Evolutionary conservation across 345 rosid species (phyloP).

Genomic region (Atalantia buxifolia): DNA sequence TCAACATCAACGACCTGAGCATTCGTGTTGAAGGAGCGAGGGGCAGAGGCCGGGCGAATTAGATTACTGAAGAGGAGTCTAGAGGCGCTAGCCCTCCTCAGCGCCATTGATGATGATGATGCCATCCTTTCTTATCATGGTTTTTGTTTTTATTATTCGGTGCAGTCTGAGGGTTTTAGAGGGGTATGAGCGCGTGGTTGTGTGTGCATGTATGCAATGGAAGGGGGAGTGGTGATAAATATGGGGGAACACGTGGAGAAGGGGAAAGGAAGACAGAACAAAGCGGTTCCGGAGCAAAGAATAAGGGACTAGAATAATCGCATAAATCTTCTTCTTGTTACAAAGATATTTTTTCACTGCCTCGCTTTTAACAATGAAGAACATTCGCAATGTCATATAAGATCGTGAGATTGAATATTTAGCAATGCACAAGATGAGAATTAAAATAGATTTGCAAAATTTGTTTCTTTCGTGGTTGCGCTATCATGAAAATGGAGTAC

Average conservation of each 20-base stretch:
- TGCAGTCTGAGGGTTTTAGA: background rate
- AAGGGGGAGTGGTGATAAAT: background rate
- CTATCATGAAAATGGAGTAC: background rate
- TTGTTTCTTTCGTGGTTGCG: too few relatives aligned
- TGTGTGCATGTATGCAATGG: too few relatives aligned
- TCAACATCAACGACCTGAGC: slow-evolving; percentile 26
- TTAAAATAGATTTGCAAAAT: background rate
- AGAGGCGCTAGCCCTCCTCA: slow-evolving; percentile 30
- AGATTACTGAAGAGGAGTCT: slow-evolving; percentile 19
- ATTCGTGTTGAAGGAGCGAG: slow-evolving; percentile 43
- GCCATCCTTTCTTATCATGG: slow-evolving; percentile 26
- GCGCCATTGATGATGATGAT: slow-evolving; percentile 23
- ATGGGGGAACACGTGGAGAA: slow-evolving; percentile 15
- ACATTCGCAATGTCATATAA: background rate
- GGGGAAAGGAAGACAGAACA: background rate
- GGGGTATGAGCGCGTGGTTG: too few relatives aligned
- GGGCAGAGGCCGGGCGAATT: slow-evolving; percentile 14
- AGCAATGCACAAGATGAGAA: background rate
- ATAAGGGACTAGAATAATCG: background rate
- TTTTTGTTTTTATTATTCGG: background rate
- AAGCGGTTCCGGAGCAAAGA: background rate
- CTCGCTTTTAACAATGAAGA: too few relatives aligned
- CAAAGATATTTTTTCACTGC: background rate
- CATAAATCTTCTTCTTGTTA: too few relatives aligned
- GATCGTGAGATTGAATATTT: background rate